Base-by-base conservation (phyloP, 2,329 filamentous ascomycete genomes). In the Tolypocladium guangdongense region DNA sequence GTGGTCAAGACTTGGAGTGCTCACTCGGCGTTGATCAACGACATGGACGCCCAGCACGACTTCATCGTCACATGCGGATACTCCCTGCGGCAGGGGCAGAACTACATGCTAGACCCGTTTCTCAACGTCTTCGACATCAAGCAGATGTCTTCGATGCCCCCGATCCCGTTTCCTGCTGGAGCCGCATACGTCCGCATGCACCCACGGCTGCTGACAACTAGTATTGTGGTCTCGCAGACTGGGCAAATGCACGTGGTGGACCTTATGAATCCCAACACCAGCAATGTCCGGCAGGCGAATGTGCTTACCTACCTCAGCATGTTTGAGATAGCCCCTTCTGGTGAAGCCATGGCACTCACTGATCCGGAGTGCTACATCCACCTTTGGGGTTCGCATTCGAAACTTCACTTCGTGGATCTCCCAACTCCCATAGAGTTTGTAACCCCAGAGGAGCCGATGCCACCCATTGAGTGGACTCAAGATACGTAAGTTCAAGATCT, bases 151-250 rank as follows among this genome's bases (percentile, higher is more conserved):
- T 90, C 90, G 24, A 82, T 96, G 65, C 87, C 90, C 5, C 93
- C 93, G 0, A 92, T 99, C 43, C 89, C 93, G 0, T 99, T 87
- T 60, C 92, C 93, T 54, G 87, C 90, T 2, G 90, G 93, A 11
- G 93, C 92, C 38, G 92, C 93, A 37, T 95, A 90, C 72, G 91
- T 96, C 43, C 85, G 93, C 55, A 93, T 99, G 87, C 93, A 99
- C 67, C 93, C 95, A 1, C 86, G 90, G 62, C 88, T 99, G 81
- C 86, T 90, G 22, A 96, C 93, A 0, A 97, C 95, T 0, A 92
- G 89, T 62, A 91, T 99, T 56, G 89, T 99, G 50, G 85, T 91
- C 32, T 96, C 92, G 3, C 90, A 95, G 63, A 87, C 83, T 45
- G 93, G 95, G 1, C 90, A 96, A 68, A 87, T 99, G 68, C 92